phyloP scores from a whole-genome alignment of 140 eudicot genomes.

The Cichorium intybus region DNA sequence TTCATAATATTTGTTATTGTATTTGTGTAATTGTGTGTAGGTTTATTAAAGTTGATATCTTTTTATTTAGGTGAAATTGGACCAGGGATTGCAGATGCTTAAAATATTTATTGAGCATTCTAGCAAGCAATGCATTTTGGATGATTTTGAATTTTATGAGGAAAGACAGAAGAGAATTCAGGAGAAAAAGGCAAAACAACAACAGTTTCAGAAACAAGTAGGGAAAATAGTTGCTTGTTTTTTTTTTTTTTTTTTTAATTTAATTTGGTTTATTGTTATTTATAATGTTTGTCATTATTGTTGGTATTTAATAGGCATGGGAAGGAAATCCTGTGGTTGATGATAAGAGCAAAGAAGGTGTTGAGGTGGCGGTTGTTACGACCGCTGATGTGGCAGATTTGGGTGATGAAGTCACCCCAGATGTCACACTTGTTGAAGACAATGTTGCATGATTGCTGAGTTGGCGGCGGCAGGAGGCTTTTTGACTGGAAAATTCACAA shows the following conservation, averaged over 20 bases:
- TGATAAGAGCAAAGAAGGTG: conserved; percentile 39
- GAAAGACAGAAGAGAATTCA: conserved; percentile 79
- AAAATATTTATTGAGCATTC: conserved; percentile 61
- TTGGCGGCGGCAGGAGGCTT: conserved; percentile 3
- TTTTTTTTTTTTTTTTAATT: background rate
- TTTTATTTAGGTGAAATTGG: conserved; percentile 53
- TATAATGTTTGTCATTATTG: background rate
- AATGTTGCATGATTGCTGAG: conserved; percentile 43
- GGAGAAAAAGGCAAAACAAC: conserved; percentile 62
- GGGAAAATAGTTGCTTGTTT: background rate
- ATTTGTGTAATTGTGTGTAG: too few relatives aligned
- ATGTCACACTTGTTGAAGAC: conserved; percentile 20
- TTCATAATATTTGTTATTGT: too few relatives aligned
- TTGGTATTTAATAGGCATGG: conserved; percentile 35
- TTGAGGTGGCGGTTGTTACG: conserved; percentile 4
- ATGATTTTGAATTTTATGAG: too few relatives aligned
- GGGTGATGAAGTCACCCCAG: conserved; percentile 27
- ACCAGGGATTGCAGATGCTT: conserved; percentile 70
- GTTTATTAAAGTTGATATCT: too few relatives aligned
- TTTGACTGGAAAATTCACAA: background rate
- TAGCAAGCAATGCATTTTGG: conserved; percentile 65
- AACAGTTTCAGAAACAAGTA: conserved; percentile 54
- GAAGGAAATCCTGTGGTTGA: conserved; percentile 47
- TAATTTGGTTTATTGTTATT: too few relatives aligned
- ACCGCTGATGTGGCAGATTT: background rate